phyloP scores from a whole-genome alignment of 169 alveolate genomes.

The Babesia caballi region DNA sequence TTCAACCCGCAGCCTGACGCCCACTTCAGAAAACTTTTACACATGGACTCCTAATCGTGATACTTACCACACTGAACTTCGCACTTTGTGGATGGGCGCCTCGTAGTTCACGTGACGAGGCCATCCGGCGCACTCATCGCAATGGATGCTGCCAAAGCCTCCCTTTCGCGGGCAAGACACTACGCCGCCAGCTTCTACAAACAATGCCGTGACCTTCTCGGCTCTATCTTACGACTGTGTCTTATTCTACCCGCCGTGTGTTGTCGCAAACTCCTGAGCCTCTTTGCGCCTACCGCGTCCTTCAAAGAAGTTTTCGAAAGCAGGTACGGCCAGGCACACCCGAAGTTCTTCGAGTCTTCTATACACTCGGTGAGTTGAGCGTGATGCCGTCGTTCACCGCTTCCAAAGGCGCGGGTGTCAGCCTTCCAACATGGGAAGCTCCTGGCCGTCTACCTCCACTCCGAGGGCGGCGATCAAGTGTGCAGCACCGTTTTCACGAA shows the following conservation, averaged over 20 bases:
- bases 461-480: neutral
- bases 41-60: too few relatives aligned
- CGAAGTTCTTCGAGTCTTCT: slow-evolving; percentile 46
- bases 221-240: neutral
- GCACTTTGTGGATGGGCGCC: too few relatives aligned
- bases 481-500: slow-evolving; percentile 30
- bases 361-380: slow-evolving; percentile 30
- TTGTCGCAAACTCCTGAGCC: neutral
- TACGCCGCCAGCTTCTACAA: neutral
- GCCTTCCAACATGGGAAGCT: slow-evolving; percentile 45
- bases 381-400: neutral
- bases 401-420: slow-evolving; percentile 8
- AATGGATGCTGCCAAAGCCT: neutral
- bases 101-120: too few relatives aligned
- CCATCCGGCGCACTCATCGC: slow-evolving; percentile 8
- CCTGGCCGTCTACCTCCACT: slow-evolving; percentile 39
- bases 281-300: slow-evolving; percentile 5
- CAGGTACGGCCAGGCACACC: slow-evolving; percentile 40
- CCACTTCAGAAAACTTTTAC: too few relatives aligned
- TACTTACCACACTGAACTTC: too few relatives aligned
- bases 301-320: slow-evolving; percentile 22
- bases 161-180: neutral
- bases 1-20: too few relatives aligned
- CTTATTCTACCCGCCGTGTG: neutral
- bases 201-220: neutral